These are phyloP conservation scores for Gossypium arboreum DNA, from an alignment of 345 rosid genomes.

Conservation along the genomic window DNA sequence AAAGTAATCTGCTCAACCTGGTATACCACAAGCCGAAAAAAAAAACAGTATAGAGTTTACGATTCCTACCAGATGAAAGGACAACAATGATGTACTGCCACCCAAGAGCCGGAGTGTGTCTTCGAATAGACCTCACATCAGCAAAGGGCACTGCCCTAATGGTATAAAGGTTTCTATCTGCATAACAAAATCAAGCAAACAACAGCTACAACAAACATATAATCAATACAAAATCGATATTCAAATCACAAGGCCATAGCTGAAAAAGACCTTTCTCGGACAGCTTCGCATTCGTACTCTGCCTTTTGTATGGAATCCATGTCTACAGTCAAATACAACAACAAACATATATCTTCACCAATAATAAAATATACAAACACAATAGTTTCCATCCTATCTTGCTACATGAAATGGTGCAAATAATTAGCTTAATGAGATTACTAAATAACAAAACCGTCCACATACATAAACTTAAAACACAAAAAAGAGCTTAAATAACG, in stretches of 20 bases:
- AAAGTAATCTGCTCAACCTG: background rate
- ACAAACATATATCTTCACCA: background rate
- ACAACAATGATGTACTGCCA: constrained; percentile 94
- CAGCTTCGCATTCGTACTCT: constrained; percentile 49
- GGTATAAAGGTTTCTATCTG: constrained; percentile 85
- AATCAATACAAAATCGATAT: constrained; percentile 1
- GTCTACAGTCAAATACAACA: constrained; percentile 43
- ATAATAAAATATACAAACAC: background rate
- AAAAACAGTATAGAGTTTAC: background rate
- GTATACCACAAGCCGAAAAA: background rate
- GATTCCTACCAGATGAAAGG: constrained; percentile 67
- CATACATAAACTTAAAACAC: background rate
- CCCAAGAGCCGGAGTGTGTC: constrained; percentile 85
- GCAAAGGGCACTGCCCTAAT: constrained; percentile 72
- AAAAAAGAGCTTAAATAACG: background rate
- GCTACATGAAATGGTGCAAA: background rate
- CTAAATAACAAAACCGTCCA: too few species aligned
- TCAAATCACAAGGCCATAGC: background rate
- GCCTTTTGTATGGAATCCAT: constrained; percentile 90
- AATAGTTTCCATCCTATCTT: background rate
- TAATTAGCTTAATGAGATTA: background rate
- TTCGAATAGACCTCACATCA: constrained; percentile 74
- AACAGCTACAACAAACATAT: constrained; percentile 2
- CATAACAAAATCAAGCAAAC: constrained; percentile 22
- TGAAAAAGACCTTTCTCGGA: constrained; percentile 68